These are phyloP conservation scores for Neurospora sp. DNA, from an alignment of 495 filamentous ascomycete species.

Conservation along the genomic window DNA sequence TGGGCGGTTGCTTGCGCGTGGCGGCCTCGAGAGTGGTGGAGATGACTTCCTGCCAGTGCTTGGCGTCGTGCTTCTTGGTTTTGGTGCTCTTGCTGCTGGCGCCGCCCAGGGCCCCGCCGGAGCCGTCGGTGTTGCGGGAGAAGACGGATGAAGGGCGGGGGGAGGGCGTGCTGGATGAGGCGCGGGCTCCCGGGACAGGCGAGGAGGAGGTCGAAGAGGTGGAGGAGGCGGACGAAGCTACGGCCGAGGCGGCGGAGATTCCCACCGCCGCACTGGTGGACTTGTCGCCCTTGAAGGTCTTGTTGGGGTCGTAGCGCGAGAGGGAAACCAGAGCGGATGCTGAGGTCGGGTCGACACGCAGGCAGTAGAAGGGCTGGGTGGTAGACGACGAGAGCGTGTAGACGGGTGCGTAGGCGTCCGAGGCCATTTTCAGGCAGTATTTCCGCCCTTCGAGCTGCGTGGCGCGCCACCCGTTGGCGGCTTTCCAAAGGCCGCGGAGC, in stretches of 20 bases:
- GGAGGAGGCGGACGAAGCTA: slow-evolving; percentile 2
- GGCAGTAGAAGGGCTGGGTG: slow-evolving; percentile 41
- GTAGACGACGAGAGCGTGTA: slow-evolving; percentile 41
- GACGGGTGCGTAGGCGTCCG: slow-evolving; percentile 37
- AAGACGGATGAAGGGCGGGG: not conserved
- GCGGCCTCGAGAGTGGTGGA: slow-evolving; percentile 50
- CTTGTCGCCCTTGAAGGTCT: slow-evolving; percentile 28
- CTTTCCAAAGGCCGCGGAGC: slow-evolving; percentile 44
- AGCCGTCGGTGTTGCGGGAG: not conserved
- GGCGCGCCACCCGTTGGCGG: slow-evolving; percentile 44
- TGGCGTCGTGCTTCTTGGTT: slow-evolving; percentile 18
- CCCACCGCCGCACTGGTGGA: not conserved
- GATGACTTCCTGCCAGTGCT: slow-evolving; percentile 46
- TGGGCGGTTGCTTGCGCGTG: slow-evolving; percentile 44
- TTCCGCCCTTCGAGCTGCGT: slow-evolving; percentile 36
- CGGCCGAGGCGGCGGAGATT: not conserved
- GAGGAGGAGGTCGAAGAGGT: slow-evolving; percentile 11
- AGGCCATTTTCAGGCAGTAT: slow-evolving; percentile 40
- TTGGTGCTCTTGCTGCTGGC: slow-evolving; percentile 9
- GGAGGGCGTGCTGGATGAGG: slow-evolving; percentile 2
- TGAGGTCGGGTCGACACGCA: slow-evolving; percentile 44
- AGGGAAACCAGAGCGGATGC: slow-evolving; percentile 43
- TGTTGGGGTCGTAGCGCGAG: slow-evolving; percentile 43
- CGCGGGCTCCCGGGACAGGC: slow-evolving; percentile 24
- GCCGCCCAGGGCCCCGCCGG: slow-evolving; percentile 3